A percentile compares a stretch with the other conserved stretches of the same genome.
Conservation (phyloP, 2,329 filamentous ascomycete species). For the Cordyceps farinosa region DNA sequence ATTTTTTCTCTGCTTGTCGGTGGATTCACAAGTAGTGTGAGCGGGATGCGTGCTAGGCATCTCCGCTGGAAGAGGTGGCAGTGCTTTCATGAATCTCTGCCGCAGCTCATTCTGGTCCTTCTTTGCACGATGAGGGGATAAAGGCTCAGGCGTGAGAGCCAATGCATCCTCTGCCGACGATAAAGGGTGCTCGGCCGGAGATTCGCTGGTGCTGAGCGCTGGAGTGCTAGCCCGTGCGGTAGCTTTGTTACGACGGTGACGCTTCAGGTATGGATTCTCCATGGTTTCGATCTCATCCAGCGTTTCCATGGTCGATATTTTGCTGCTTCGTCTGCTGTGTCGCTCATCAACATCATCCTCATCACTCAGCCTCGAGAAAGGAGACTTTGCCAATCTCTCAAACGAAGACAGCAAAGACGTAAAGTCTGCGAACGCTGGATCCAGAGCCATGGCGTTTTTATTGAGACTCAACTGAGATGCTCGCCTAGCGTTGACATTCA, state of each 20-base stretch:
- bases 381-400: slow-evolving; percentile 26
- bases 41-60: neutral
- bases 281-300: slow-evolving; percentile 7
- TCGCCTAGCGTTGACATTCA: neutral
- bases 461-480: slow-evolving; percentile 18
- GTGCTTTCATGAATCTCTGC: slow-evolving; percentile 50
- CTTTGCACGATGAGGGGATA: slow-evolving; percentile 44
- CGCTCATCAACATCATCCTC: slow-evolving; percentile 18
- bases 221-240: neutral
- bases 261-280: slow-evolving; percentile 9
- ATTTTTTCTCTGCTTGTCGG: neutral
- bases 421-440: slow-evolving; percentile 27
- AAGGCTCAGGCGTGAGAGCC: slow-evolving; percentile 46
- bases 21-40: neutral
- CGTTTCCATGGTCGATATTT: slow-evolving; percentile 13
- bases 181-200: slow-evolving; percentile 14
- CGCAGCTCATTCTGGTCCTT: slow-evolving; percentile 44
- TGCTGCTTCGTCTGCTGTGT: slow-evolving; percentile 10
- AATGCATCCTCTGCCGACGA: slow-evolving; percentile 23
- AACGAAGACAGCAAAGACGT: slow-evolving; percentile 29
- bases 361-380: slow-evolving; percentile 23
- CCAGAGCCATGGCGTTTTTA: slow-evolving; percentile 21
- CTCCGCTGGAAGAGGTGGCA: slow-evolving; percentile 43
- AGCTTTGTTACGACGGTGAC: slow-evolving; percentile 15
- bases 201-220: neutral